A percentile compares a stretch with the other conserved stretches of the same genome.
These are phyloP conservation scores for Cinnamomum chago DNA, from an alignment of 164 flowering plant species.

Conservation along the genomic window DNA sequence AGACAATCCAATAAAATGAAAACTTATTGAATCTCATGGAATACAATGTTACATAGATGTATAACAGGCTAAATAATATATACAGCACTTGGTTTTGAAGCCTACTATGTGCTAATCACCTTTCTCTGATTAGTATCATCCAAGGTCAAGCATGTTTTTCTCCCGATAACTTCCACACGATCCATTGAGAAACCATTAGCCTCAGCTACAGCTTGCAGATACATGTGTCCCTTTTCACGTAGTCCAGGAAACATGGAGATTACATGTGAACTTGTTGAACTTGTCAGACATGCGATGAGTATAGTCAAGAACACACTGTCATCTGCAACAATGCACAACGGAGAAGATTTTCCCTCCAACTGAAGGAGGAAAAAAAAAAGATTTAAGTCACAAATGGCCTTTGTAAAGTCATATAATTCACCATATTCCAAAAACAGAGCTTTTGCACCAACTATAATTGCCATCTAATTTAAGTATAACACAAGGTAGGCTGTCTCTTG, in stretches of 20 bases:
- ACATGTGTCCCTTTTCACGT: constrained; percentile 48
- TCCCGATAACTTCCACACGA: constrained; percentile 45
- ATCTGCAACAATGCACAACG: constrained; percentile 75
- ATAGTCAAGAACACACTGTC: constrained; percentile 79
- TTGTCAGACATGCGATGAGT: constrained; percentile 39
- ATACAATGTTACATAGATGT: not conserved
- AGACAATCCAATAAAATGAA: not conserved
- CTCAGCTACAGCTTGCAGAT: constrained; percentile 60
- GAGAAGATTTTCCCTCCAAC: constrained; percentile 51
- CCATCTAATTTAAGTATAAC: too few relatives aligned
- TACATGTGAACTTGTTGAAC: constrained; percentile 44
- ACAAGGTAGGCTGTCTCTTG: too few relatives aligned
- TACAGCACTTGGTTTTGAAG: not conserved
- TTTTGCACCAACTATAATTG: too few relatives aligned
- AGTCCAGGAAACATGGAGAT: constrained; percentile 77
- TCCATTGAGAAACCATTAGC: constrained; percentile 68
- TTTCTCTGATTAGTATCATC: constrained; percentile 54
- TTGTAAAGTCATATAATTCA: not conserved
- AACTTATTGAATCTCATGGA: not conserved
- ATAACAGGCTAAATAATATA: not conserved
- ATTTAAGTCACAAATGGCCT: not conserved
- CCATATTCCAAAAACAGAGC: not conserved
- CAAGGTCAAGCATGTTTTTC: constrained; percentile 40
- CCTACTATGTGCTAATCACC: constrained; percentile 28
- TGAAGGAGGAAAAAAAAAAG: constrained; percentile 30